Base-by-base conservation (phyloP, 257 asterid species). In the Solanum sejunctum region DNA sequence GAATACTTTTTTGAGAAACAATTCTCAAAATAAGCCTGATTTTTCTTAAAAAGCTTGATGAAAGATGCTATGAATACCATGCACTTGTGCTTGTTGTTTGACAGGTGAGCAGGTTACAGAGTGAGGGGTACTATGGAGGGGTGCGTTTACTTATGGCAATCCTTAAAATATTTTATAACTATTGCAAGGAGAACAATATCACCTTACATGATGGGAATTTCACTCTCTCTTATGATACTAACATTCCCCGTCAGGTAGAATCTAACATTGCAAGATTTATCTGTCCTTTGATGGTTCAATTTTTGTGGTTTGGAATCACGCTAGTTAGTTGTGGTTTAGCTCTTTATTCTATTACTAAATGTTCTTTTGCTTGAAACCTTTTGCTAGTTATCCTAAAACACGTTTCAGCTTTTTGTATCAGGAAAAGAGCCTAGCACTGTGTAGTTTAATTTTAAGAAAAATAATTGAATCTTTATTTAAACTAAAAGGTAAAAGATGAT, bases 91-190 rank as follows among this genome's bases (percentile, higher is more conserved):
- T 66, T 88, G 81, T 81, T 80, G 58, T 84, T 82, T 71, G 72
- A 77, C 83, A 96, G 99, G 97, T 97, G 87, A 85, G 87, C 83
- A 92, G 98, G 85, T 88, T 95, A 91, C 89, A 92, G 61, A 91
- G 81, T 72, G 98, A 95, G 84, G 99, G 99, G 17, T 97, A 97
- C 66, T 97, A 97, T 69, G 99, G 99, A 84, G 98, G 99, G 20
- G 97, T 97, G 21, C 96, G 99, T 51, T 87, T 97, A 86, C 94
- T 95, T 43, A 92, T 94, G 97, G 98, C 98, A 2, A 89, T 96
- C 13, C 91, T 97, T 79, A 94, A 92, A 89, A 90, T 92, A 51
- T 93, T 96, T 80, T 83, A 91, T 84, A 86, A 83, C 20, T 86
- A 92, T 85, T 96, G 98, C 93, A 91, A 90, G 86, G 95, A 93